Conservation (phyloP, 2,329 filamentous ascomycete genomes). For the Aplosporella prunicola region DNA sequence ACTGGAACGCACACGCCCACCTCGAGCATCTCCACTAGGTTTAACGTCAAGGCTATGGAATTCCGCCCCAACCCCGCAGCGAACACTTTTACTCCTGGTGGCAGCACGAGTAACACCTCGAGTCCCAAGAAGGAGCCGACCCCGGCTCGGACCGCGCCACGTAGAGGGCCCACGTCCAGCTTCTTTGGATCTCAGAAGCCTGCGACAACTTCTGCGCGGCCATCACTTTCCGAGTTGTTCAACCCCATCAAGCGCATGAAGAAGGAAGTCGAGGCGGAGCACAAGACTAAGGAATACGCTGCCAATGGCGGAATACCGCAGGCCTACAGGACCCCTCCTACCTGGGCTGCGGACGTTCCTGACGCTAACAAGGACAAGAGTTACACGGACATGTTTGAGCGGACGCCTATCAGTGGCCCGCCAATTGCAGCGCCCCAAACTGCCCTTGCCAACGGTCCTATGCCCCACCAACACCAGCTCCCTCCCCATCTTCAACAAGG, state of each 20-base stretch:
- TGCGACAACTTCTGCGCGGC: constrained; percentile 47
- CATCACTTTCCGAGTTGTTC: constrained; percentile 47
- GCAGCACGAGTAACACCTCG: constrained; percentile 52
- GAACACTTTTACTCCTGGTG: constrained; percentile 66
- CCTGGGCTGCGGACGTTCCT: constrained; percentile 58
- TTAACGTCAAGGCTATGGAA: constrained; percentile 58
- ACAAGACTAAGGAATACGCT: constrained; percentile 53
- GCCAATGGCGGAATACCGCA: constrained; percentile 76
- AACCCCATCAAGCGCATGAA: constrained; percentile 61
- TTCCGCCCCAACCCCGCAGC: constrained; percentile 82
- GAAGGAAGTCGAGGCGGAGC: constrained; percentile 47
- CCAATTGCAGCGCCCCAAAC: constrained; percentile 57
- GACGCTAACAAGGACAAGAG: constrained; percentile 65
- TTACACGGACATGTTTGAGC: constrained; percentile 73
- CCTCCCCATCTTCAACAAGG: constrained; percentile 74
- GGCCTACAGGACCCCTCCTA: constrained; percentile 74
- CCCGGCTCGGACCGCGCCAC: constrained; percentile 21
- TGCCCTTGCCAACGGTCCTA: constrained; percentile 50
- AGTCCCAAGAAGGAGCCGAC: constrained; percentile 55
- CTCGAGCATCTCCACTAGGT: constrained; percentile 43
- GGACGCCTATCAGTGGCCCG: constrained; percentile 46
- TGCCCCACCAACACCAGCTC: constrained; percentile 75
- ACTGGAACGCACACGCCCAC: constrained; percentile 43
- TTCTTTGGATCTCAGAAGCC: constrained; percentile 66
- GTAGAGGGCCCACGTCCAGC: constrained; percentile 29